Conservation (phyloP, 2,329 filamentous ascomycete genomes). For the Pestalotiopsis sp. region DNA sequence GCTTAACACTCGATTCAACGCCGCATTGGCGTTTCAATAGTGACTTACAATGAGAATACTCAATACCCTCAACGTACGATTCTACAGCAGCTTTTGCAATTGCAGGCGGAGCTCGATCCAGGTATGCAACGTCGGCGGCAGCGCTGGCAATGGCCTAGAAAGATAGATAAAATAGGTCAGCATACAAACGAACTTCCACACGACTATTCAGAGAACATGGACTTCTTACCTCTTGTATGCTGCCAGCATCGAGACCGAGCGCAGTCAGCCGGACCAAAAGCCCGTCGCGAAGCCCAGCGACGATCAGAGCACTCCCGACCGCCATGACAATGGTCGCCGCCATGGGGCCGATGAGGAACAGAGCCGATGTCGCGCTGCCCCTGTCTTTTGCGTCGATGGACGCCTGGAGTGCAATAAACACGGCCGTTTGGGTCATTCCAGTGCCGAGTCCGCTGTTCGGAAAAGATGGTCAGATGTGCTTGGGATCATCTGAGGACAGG, state of each 20-base stretch:
- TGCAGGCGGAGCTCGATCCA: slow-evolving; percentile 26
- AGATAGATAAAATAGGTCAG: no score
- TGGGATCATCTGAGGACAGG: not conserved
- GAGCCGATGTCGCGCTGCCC: slow-evolving; percentile 50
- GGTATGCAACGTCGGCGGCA: slow-evolving; percentile 40
- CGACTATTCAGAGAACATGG: no score
- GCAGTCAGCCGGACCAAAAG: slow-evolving; percentile 24
- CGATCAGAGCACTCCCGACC: slow-evolving; percentile 26
- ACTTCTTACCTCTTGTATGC: slow-evolving; percentile 25
- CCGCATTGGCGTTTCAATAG: not conserved
- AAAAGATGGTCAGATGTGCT: slow-evolving; percentile 9
- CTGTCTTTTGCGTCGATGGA: slow-evolving; percentile 46
- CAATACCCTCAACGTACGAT: slow-evolving; percentile 23
- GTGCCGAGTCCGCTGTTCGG: slow-evolving; percentile 49
- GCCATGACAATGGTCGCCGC: slow-evolving; percentile 33
- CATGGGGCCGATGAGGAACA: slow-evolving; percentile 47
- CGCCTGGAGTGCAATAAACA: slow-evolving; percentile 52
- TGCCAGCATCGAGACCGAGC: slow-evolving; percentile 25
- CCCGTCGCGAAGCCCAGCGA: slow-evolving; percentile 29
- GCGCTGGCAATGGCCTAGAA: slow-evolving; percentile 40
- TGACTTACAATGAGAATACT: slow-evolving; percentile 25
- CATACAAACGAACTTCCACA: no score
- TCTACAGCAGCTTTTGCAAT: slow-evolving; percentile 19
- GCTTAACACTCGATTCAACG: no score
- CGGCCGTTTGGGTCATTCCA: slow-evolving; percentile 45